A percentile compares a stretch with the other conserved stretches of the same genome.
Conservation (phyloP, 768 basidiomycete species). For the Macrocybe gigantea region DNA sequence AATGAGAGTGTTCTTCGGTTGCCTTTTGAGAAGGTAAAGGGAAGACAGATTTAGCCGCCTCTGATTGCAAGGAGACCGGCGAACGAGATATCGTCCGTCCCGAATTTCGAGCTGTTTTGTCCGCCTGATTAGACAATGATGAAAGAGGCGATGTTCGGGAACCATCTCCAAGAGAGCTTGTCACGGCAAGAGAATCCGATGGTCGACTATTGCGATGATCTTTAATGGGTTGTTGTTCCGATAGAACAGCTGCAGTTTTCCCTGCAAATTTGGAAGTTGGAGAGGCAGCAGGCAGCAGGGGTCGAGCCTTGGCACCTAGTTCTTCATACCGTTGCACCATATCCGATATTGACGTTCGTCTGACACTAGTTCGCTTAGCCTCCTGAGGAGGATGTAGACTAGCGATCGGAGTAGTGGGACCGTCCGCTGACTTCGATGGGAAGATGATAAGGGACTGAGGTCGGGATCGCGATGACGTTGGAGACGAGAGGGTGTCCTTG, state of each 20-base stretch:
- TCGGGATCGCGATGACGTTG: constrained; percentile 44
- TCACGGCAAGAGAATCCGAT: no score
- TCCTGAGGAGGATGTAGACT: constrained; percentile 23
- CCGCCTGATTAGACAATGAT: no score
- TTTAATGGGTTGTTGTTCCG: no score
- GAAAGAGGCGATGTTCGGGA: no score
- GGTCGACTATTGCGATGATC: no score
- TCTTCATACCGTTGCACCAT: constrained; percentile 83
- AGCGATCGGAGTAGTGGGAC: constrained; percentile 16
- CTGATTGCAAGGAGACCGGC: constrained; percentile 14
- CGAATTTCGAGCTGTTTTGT: no score
- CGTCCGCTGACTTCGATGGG: constrained; percentile 47
- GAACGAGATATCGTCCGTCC: no score
- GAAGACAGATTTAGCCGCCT: constrained; percentile 11
- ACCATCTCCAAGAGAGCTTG: no score
- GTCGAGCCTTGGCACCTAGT: constrained; percentile 38
- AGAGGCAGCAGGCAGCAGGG: constrained; percentile 15
- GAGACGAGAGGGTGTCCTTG: constrained; percentile 13
- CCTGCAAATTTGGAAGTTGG: constrained; percentile 17
- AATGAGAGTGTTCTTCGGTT: constrained; percentile 3
- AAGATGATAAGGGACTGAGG: constrained; percentile 83
- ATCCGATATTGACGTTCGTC: constrained; percentile 78
- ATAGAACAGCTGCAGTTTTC: background rate
- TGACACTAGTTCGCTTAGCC: constrained; percentile 31
- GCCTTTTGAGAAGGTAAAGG: constrained; percentile 9